phyloP scores from a whole-genome alignment of 305 asterid species.

The Ajuga reptans region DNA sequence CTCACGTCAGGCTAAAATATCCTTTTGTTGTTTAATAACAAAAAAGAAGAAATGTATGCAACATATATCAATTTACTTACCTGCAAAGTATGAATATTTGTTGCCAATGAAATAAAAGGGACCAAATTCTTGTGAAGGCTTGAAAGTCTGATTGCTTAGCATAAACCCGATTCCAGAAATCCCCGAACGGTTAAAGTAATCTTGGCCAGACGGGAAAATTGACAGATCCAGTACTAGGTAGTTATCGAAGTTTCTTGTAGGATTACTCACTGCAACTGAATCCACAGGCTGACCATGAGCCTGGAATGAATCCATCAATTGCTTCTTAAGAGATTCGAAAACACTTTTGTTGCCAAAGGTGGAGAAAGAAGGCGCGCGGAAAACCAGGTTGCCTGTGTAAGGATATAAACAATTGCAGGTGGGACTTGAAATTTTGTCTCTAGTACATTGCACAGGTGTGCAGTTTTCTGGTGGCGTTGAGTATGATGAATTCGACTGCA shows the following conservation, averaged over 20 bases:
- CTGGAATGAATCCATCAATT: slow-evolving; percentile 39
- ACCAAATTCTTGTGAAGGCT: slow-evolving; percentile 61
- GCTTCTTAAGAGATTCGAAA: slow-evolving; percentile 33
- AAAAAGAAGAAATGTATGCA: neutral
- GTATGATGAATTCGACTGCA: slow-evolving; percentile 31
- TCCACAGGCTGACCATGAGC: slow-evolving; percentile 49
- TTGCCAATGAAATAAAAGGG: slow-evolving; percentile 47
- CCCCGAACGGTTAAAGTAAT: slow-evolving; percentile 51
- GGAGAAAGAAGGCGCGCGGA: slow-evolving; percentile 69
- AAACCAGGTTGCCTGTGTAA: slow-evolving; percentile 49
- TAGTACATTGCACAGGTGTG: slow-evolving; percentile 30
- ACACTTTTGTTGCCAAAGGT: slow-evolving; percentile 40
- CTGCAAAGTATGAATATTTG: slow-evolving; percentile 39
- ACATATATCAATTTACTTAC: slow-evolving; percentile 27
- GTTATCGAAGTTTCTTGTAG: slow-evolving; percentile 32
- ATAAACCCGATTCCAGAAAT: slow-evolving; percentile 48
- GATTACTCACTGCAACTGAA: slow-evolving; percentile 55
- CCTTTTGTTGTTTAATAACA: neutral
- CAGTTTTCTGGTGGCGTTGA: slow-evolving; percentile 47
- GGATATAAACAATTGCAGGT: slow-evolving; percentile 68
- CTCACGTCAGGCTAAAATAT: neutral
- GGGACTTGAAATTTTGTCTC: slow-evolving; percentile 47
- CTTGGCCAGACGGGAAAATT: slow-evolving; percentile 52
- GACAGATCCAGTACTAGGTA: slow-evolving; percentile 47
- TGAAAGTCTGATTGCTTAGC: slow-evolving; percentile 68